Conservation (phyloP, 495 filamentous ascomycete species). For the Podospora tetraspora region DNA sequence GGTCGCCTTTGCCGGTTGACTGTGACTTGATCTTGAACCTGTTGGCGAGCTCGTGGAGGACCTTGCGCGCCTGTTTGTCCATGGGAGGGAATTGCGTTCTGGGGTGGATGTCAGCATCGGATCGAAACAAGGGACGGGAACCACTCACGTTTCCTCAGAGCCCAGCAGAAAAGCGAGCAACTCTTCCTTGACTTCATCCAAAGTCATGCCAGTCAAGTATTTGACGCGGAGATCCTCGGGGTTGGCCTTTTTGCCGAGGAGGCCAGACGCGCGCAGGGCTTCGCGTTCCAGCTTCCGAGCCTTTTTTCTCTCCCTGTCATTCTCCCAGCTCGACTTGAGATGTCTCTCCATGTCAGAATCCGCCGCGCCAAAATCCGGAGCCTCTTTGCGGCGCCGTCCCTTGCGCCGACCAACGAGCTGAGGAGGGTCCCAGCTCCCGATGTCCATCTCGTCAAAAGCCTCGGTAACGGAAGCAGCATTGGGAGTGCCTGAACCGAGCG, state of each 20-base stretch:
- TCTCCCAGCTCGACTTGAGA: conserved; percentile 60
- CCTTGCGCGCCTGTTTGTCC: conserved; percentile 66
- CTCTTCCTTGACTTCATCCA: conserved; percentile 67
- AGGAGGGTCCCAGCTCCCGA: conserved; percentile 75
- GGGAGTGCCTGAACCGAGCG: conserved; percentile 53
- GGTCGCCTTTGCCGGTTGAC: conserved; percentile 67
- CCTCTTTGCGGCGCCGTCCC: conserved; percentile 51
- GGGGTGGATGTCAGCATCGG: conserved; percentile 14
- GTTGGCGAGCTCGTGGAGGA: conserved; percentile 69
- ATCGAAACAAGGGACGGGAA: background rate
- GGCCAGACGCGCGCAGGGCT: conserved; percentile 67
- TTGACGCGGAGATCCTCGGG: conserved; percentile 65
- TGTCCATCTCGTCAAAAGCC: conserved; percentile 71
- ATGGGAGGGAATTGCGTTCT: conserved; percentile 82
- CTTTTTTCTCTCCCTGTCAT: conserved; percentile 79
- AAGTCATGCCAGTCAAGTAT: conserved; percentile 65
- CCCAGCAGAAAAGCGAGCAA: conserved; percentile 65
- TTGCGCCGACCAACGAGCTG: conserved; percentile 47
- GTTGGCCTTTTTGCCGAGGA: conserved; percentile 62
- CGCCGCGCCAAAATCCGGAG: conserved; percentile 50
- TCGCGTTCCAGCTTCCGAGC: conserved; percentile 71
- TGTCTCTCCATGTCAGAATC: conserved; percentile 69
- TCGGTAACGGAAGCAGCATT: conserved; percentile 62
- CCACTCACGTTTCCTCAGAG: conserved; percentile 55
- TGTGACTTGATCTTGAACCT: conserved; percentile 73